Conservation (phyloP, 2,329 filamentous ascomycete genomes). For the Stagonosporopsis vannaccii region DNA sequence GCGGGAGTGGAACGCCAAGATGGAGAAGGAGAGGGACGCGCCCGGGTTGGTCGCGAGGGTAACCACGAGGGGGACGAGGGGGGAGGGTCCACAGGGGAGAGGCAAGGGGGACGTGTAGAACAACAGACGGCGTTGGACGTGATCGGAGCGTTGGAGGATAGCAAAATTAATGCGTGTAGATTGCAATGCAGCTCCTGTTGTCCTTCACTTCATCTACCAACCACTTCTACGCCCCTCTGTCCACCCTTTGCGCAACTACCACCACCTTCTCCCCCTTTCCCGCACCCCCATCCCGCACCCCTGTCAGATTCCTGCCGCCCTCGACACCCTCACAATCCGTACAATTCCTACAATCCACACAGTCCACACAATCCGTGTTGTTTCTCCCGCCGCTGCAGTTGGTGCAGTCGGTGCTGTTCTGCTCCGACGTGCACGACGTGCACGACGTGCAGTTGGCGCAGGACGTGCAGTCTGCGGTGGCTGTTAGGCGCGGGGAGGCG, state of each 20-base stretch:
- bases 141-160: too few relatives aligned
- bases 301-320: not conserved
- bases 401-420: conserved; percentile 5
- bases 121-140: too few relatives aligned
- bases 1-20: conserved; percentile 35
- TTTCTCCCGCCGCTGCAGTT: conserved; percentile 1
- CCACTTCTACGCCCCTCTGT: not conserved
- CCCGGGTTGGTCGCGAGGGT: conserved; percentile 36
- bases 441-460: not conserved
- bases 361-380: conserved; percentile 5
- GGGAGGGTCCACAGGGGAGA: not conserved
- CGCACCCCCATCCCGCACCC: too few relatives aligned
- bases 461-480: not conserved
- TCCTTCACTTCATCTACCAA: too few relatives aligned
- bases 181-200: too few relatives aligned
- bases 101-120: not conserved
- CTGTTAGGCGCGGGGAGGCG: not conserved
- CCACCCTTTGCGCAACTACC: too few relatives aligned
- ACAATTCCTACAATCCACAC: conserved; percentile 6
- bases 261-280: too few relatives aligned
- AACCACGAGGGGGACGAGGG: conserved; percentile 28
- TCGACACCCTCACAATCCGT: conserved; percentile 6
- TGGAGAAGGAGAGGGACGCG: conserved; percentile 38
- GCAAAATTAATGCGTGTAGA: too few relatives aligned
- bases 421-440: not conserved